Evolutionary conservation across 1,139 yeast genomes (phyloP).

Genomic region (Zygosaccharomyces sapae): DNA sequence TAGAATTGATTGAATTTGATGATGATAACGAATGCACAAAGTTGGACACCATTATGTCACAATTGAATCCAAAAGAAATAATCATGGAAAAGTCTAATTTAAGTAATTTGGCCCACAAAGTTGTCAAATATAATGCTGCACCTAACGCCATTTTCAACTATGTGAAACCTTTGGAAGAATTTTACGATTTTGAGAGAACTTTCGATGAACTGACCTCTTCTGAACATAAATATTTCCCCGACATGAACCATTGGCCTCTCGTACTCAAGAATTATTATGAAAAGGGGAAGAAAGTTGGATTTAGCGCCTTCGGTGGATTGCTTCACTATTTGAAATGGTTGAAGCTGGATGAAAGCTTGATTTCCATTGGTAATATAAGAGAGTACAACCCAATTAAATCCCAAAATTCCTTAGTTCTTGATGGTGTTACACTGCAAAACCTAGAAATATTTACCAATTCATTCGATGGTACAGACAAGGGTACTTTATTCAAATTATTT

Average conservation of each 20-base stretch:
- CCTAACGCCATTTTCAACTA: conserved; percentile 79
- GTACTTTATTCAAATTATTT: conserved; percentile 75
- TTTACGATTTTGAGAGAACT: conserved; percentile 79
- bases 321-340: conserved; percentile 72
- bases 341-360: conserved; percentile 67
- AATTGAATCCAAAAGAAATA: conserved; percentile 82
- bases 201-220: conserved; percentile 61
- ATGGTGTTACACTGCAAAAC: conserved; percentile 88
- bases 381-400: conserved; percentile 65
- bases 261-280: conserved; percentile 50
- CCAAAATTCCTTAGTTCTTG: conserved; percentile 67
- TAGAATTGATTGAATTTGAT: conserved; percentile 64
- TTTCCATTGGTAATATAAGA: conserved; percentile 75
- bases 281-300: conserved; percentile 48
- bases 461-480: conserved; percentile 85
- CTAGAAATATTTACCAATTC: conserved; percentile 83
- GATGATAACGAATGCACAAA: conserved; percentile 85
- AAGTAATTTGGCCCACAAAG: conserved; percentile 61
- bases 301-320: conserved; percentile 87
- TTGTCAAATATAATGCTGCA: conserved; percentile 69
- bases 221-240: conserved; percentile 51
- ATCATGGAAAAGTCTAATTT: conserved; percentile 72
- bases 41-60: conserved; percentile 85
- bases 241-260: conserved; percentile 59
- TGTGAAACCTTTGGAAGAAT: conserved; percentile 69